Evolutionary conservation across 2,329 filamentous ascomycete species (phyloP).

Genomic region (Diaporthe vaccinii): DNA sequence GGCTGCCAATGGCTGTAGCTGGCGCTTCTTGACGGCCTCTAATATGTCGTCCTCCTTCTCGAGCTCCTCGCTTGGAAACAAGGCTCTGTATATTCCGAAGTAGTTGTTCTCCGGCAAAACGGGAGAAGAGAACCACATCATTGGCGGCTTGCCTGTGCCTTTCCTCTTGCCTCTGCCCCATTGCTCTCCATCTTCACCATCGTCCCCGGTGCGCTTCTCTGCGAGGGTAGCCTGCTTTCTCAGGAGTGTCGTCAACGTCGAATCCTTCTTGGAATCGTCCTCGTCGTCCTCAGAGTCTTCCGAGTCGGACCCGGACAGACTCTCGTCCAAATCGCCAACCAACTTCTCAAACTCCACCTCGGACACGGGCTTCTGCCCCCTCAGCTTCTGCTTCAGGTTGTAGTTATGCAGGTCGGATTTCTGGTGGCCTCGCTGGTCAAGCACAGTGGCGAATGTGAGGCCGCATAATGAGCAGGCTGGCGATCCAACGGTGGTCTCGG

Average conservation of each 20-base stretch:
- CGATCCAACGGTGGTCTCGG: conserved; percentile 64
- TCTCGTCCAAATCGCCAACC: conserved; percentile 89
- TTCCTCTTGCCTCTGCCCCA: conserved; percentile 60
- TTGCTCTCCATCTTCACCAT: conserved; percentile 60
- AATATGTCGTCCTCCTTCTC: conserved; percentile 72
- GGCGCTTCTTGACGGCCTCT: conserved; percentile 80
- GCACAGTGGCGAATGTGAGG: conserved; percentile 77
- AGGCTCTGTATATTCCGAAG: conserved; percentile 86
- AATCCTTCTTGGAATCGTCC: conserved; percentile 70
- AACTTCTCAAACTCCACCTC: conserved; percentile 90
- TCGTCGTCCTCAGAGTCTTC: conserved; percentile 78
- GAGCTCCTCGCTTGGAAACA: conserved; percentile 82
- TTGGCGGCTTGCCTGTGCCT: conserved; percentile 76
- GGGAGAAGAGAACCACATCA: conserved; percentile 89
- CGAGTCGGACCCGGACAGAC: conserved; percentile 87
- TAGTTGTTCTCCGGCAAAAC: conserved; percentile 82
- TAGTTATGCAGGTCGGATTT: conserved; percentile 94
- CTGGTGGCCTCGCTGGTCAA: conserved; percentile 87
- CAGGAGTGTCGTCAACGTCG: conserved; percentile 80
- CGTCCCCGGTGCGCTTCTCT: conserved; percentile 58
- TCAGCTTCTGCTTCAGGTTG: conserved; percentile 92
- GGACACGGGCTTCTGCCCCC: conserved; percentile 77
- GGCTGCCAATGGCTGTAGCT: conserved; percentile 74
- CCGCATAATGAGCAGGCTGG: conserved; percentile 87
- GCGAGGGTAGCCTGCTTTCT: conserved; percentile 86